A percentile compares a stretch with the other conserved stretches of the same genome.
phyloP scores from a whole-genome alignment of 2,329 filamentous ascomycete genomes.

The Cladobotryum mycophilum region DNA sequence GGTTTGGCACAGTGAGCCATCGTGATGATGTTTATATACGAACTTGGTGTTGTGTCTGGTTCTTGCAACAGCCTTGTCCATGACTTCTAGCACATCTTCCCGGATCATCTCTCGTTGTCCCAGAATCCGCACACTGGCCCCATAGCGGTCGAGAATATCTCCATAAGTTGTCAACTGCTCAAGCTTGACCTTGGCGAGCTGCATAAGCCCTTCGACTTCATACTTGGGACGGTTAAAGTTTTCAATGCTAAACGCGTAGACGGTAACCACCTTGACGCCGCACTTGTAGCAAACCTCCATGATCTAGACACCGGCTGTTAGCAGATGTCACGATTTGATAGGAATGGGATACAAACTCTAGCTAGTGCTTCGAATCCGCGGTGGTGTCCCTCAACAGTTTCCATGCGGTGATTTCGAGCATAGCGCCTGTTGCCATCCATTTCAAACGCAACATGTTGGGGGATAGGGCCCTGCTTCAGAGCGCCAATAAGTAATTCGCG shows the following conservation, averaged over 20 bases:
- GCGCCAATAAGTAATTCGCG: constrained; percentile 84
- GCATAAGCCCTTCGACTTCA: constrained; percentile 95
- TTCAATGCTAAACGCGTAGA: constrained; percentile 98
- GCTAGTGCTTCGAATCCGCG: constrained; percentile 92
- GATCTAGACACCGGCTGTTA: constrained; percentile 47
- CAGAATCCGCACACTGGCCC: constrained; percentile 76
- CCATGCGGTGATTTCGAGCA: constrained; percentile 82
- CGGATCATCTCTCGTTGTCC: constrained; percentile 80
- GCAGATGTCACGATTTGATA: background rate
- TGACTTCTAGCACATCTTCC: constrained; percentile 79
- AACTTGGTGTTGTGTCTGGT: constrained; percentile 82
- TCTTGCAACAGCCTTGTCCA: constrained; percentile 78
- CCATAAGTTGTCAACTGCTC: constrained; percentile 89
- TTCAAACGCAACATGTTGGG: constrained; percentile 95
- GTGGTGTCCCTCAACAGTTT: constrained; percentile 94
- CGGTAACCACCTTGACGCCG: constrained; percentile 91
- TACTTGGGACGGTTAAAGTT: constrained; percentile 97
- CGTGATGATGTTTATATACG: constrained; percentile 16
- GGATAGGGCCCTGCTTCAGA: constrained; percentile 82
- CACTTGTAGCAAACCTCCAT: constrained; percentile 98
- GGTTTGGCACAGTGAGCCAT: background rate
- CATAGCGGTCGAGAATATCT: constrained; percentile 86
- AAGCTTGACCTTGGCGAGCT: constrained; percentile 93
- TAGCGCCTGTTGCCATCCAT: constrained; percentile 98
- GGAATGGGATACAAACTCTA: constrained; percentile 50